Conservation (phyloP, 1,139 yeast species). For the Pichia sp. region DNA sequence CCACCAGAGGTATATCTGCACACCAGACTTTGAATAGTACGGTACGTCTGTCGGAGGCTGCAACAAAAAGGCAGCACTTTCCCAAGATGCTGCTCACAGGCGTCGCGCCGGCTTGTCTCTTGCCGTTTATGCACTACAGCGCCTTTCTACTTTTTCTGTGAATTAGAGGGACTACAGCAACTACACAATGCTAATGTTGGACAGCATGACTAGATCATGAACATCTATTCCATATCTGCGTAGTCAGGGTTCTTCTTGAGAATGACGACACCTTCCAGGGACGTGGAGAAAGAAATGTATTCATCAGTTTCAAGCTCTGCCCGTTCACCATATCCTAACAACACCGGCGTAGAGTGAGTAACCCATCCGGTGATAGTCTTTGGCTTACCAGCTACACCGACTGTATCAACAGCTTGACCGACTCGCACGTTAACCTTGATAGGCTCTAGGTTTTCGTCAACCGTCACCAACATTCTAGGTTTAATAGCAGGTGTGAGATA, state of each 20-base stretch:
- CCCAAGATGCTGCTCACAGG: no score
- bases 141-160: no score
- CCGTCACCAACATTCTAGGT: slow-evolving; percentile 89
- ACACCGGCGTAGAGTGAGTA: slow-evolving; percentile 95
- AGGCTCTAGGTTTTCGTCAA: slow-evolving; percentile 84
- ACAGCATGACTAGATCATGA: no score
- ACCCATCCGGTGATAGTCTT: slow-evolving; percentile 99
- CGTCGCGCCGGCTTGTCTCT: no score
- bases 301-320: slow-evolving; percentile 97
- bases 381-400: slow-evolving; percentile 98
- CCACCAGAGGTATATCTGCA: no score
- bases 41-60: no score
- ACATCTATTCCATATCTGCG: slow-evolving; percentile 19
- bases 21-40: no score
- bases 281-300: slow-evolving; percentile 72
- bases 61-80: no score
- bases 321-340: slow-evolving; percentile 88
- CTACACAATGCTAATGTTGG: no score
- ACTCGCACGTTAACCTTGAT: slow-evolving; percentile 94
- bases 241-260: slow-evolving; percentile 85
- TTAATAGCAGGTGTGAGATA: slow-evolving; percentile 84
- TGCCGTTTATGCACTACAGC: no score
- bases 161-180: no score
- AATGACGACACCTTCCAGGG: slow-evolving; percentile 90
- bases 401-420: slow-evolving; percentile 98